Percentiles rank a stretch among this genome's conserved stretches.
Conservation (phyloP, 164 flowering plant species). For the Sextonia rubra region DNA sequence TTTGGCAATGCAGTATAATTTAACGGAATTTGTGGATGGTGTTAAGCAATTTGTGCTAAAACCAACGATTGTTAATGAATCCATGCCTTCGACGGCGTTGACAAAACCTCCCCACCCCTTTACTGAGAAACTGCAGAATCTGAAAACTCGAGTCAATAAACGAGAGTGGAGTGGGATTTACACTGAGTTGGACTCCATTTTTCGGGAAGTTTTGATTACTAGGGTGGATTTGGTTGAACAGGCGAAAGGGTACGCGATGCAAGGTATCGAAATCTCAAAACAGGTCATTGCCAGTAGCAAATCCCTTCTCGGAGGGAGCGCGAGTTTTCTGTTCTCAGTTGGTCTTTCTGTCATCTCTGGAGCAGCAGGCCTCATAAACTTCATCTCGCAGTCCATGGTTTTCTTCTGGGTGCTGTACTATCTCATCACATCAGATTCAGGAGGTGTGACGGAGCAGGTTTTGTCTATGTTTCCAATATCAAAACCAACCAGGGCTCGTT, state of each 20-base stretch:
- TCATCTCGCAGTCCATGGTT: conserved; percentile 74
- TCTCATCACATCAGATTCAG: conserved; percentile 89
- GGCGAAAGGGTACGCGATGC: conserved; percentile 74
- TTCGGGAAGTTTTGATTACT: conserved; percentile 55
- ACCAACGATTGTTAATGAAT: conserved; percentile 23
- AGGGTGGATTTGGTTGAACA: conserved; percentile 74
- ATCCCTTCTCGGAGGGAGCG: conserved; percentile 66
- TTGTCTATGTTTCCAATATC: conserved; percentile 75
- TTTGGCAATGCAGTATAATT: conserved; percentile 76
- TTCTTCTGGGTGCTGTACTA: conserved; percentile 88
- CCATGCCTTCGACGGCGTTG: conserved; percentile 40
- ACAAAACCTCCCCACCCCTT: conserved; percentile 40
- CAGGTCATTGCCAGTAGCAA: conserved; percentile 61
- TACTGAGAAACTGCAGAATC: conserved; percentile 51
- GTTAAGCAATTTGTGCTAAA: conserved; percentile 67
- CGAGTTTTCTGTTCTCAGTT: conserved; percentile 53
- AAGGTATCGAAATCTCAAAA: conserved; percentile 64
- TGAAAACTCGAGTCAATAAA: conserved; percentile 42
- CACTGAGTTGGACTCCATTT: conserved; percentile 54
- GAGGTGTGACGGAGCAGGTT: conserved; percentile 91
- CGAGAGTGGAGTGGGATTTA: conserved; percentile 73
- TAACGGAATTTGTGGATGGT: conserved; percentile 80
- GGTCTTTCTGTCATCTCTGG: conserved; percentile 68
- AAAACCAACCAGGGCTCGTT: conserved; percentile 44
- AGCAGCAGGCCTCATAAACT: conserved; percentile 81